Conservation (phyloP, 495 filamentous ascomycete species). For the Hypoxylon crocopeplum region DNA sequence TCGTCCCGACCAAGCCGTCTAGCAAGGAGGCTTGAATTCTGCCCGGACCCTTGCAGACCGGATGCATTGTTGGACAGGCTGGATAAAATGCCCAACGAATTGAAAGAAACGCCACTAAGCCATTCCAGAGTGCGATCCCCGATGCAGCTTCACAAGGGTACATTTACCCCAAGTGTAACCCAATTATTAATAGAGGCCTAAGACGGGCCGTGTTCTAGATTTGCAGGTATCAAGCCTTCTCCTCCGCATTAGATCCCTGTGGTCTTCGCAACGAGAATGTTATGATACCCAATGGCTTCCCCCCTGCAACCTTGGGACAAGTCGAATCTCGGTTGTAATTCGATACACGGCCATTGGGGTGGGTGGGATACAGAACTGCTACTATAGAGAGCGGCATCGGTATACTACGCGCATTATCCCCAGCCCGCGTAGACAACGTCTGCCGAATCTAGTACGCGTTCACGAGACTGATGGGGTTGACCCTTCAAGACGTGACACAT, state of each 20-base stretch:
- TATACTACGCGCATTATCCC: background rate
- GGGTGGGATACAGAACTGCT: background rate
- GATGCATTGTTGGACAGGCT: constrained; percentile 19
- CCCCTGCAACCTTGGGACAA: background rate
- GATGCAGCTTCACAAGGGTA: background rate
- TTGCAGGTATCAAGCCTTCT: background rate
- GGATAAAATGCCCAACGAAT: constrained; percentile 29
- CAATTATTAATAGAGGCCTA: constrained; percentile 11
- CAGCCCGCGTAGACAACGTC: background rate
- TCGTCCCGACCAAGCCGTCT: constrained; percentile 25
- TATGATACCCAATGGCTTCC: background rate
- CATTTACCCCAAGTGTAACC: constrained; percentile 23
- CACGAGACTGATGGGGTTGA: background rate
- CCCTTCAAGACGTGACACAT: constrained; percentile 7
- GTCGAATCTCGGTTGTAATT: constrained; percentile 30
- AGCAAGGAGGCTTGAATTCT: constrained; percentile 18
- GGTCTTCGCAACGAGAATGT: constrained; percentile 26
- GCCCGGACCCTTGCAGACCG: constrained; percentile 21
- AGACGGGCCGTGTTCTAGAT: constrained; percentile 28
- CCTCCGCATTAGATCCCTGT: constrained; percentile 27
- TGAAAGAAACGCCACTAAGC: constrained; percentile 7
- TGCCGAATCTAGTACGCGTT: background rate
- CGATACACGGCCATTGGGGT: constrained; percentile 8
- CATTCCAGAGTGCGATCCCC: constrained; percentile 19
- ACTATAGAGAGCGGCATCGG: constrained; percentile 1